Evolutionary conservation across 2,329 filamentous ascomycete genomes (phyloP).

Genomic region (Trichoderma harzianum): DNA sequence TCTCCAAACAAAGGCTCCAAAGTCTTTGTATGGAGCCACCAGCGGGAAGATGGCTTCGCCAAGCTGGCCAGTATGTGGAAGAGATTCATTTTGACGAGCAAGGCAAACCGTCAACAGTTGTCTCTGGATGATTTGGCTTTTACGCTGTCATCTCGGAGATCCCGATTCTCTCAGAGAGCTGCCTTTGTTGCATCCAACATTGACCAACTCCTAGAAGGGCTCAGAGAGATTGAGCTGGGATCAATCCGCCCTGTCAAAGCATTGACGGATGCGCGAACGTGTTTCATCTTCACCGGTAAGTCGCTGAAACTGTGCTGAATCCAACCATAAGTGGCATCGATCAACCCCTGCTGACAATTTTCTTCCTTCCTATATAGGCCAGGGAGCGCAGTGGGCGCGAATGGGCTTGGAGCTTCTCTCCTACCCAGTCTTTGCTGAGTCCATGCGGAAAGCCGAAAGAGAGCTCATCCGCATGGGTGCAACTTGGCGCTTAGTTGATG

Average conservation of each 20-base stretch:
- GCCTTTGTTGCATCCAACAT: constrained; percentile 10
- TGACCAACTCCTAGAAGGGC: constrained; percentile 4
- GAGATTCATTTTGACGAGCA: not conserved
- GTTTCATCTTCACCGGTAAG: constrained; percentile 19
- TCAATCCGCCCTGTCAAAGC: constrained; percentile 10
- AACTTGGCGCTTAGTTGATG: constrained; percentile 15
- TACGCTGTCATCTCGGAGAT: constrained; percentile 8
- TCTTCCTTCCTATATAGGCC: not conserved
- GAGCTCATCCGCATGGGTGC: constrained; percentile 13
- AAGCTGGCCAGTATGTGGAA: constrained; percentile 11
- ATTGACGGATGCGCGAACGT: not conserved
- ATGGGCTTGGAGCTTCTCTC: constrained; percentile 14
- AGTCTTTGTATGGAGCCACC: constrained; percentile 15
- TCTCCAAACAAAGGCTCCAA: not conserved
- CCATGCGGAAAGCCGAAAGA: not conserved
- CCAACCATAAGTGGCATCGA: not conserved
- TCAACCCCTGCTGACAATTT: not conserved
- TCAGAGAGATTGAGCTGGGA: constrained; percentile 11
- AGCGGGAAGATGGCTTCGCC: constrained; percentile 9
- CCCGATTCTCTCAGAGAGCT: constrained; percentile 2
- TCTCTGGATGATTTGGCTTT: constrained; percentile 13
- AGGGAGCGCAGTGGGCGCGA: constrained; percentile 16
- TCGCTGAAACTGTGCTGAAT: not conserved
- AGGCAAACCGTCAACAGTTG: constrained; percentile 1
- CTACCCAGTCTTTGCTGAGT: constrained; percentile 10